These are phyloP conservation scores for Plenodomus tracheiphilus DNA, from an alignment of 2,329 filamentous ascomycete species.

Conservation along the genomic window DNA sequence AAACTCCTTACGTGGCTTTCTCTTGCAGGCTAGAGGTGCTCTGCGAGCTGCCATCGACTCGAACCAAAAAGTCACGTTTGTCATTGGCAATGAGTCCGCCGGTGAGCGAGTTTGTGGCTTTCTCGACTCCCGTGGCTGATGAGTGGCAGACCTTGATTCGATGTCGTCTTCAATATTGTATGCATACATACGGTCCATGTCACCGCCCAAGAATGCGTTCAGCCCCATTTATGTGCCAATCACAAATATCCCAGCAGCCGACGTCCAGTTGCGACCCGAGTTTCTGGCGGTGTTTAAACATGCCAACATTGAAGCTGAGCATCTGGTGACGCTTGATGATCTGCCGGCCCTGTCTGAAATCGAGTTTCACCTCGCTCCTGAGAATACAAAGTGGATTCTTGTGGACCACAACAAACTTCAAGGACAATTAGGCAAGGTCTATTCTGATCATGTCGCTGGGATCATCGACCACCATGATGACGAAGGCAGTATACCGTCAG, in stretches of 20 bases:
- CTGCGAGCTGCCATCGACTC: constrained; percentile 47
- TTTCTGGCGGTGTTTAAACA: constrained; percentile 66
- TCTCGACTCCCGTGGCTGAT: constrained; percentile 10
- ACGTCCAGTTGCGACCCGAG: constrained; percentile 74
- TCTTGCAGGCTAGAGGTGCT: constrained; percentile 49
- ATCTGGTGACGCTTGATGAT: constrained; percentile 69
- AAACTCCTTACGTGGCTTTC: constrained; percentile 52
- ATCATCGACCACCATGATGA: constrained; percentile 82
- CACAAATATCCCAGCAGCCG: constrained; percentile 68
- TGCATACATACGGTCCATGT: constrained; percentile 71
- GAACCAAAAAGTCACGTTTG: constrained; percentile 51
- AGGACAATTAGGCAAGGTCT: constrained; percentile 61
- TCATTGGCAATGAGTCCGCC: constrained; percentile 59
- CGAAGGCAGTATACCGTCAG: constrained; percentile 59
- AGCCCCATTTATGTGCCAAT: constrained; percentile 69
- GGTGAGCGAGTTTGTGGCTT: constrained; percentile 32
- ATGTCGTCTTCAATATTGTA: constrained; percentile 74
- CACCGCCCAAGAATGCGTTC: constrained; percentile 50
- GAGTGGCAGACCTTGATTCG: constrained; percentile 71
- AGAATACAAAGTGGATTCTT: constrained; percentile 69
- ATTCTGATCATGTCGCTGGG: constrained; percentile 59
- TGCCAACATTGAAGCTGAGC: constrained; percentile 60
- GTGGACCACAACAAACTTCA: constrained; percentile 80
- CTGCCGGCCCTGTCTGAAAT: constrained; percentile 58
- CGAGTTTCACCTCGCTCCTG: constrained; percentile 50